These are phyloP conservation scores for Heteromeles arbutifolia DNA, from an alignment of 306 rosid genomes.

Conservation along the genomic window DNA sequence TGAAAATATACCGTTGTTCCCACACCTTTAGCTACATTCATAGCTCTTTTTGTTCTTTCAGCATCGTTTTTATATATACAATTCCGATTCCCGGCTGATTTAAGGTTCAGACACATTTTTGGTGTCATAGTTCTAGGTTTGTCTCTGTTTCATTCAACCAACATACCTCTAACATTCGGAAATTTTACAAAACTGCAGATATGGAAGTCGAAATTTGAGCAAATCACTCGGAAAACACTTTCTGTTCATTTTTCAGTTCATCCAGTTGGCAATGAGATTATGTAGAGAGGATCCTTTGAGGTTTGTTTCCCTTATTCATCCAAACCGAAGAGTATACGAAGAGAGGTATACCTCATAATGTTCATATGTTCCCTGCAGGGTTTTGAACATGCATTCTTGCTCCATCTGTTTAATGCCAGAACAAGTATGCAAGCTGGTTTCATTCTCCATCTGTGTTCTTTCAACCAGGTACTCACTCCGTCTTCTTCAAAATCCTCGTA, in stretches of 20 bases:
- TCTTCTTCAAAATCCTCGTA: neutral
- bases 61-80: neutral
- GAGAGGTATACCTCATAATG: neutral
- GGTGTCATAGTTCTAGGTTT: neutral
- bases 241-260: conserved; percentile 68
- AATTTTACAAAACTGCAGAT: conserved; percentile 27
- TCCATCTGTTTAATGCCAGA: conserved; percentile 16
- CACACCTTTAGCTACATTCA: neutral
- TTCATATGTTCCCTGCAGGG: conserved; percentile 32
- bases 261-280: conserved; percentile 87
- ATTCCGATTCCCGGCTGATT: neutral
- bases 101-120: neutral
- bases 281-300: conserved; percentile 44
- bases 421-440: conserved; percentile 23
- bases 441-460: neutral
- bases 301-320: conserved; percentile 31
- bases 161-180: conserved; percentile 7
- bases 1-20: neutral
- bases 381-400: conserved; percentile 20
- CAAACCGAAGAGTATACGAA: neutral
- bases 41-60: neutral
- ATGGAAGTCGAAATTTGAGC: conserved; percentile 69
- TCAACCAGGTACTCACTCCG: conserved; percentile 4
- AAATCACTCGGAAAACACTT: conserved; percentile 52
- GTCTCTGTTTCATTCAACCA: neutral